Evolutionary conservation across 208 protist genomes (phyloP), one percentile per base, ranked within the genome.

Genomic region (Tetramitus jugosus): DNA sequence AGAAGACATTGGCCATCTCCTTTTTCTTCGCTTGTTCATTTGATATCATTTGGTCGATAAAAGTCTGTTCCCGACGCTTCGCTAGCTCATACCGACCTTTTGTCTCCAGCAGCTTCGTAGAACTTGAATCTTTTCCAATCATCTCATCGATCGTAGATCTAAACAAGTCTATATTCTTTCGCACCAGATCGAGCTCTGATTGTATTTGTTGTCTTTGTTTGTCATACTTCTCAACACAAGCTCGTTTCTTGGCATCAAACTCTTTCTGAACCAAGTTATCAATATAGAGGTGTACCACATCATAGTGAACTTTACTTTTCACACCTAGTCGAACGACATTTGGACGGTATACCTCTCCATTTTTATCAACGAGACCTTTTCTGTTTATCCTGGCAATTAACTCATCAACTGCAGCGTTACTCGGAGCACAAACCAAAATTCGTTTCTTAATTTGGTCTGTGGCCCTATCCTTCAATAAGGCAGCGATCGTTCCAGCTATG

Each of bases 381-480:
- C 10, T 14, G 6, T 8, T 43, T 4, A 69, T n/a, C 29, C 62
- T 39, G 26, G 6, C 43, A 29, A 69, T 45, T 20, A 69, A 26
- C 43, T 69, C 62, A 69, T 69, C 62, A 1, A 69, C 62, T 43
- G 62, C 62, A 45, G 14, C 23, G 43, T 69, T 69, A 37, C 33
- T 43, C 2, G 62, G 62, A 8, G 62, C 62, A 69, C 62, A 69
- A 0, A 69, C 62, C 26, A 69, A 37, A n/a, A 69, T 69, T n/a
- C 31, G 14, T 37, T n/a, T 69, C 31, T 69, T 69, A 40, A 10
- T 31, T 37, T 37, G 2, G 3, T 17, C 0, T 40, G n/a, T 31
- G 31, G 10, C 33, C 43, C 62, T 39, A 31, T 69, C 62, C 7
- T 35, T 39, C 49, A 56, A 56, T 56, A 69, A 14, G 13, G 37